Conservation (phyloP, 805 yeast species). For the Blastobotrys robertii region DNA sequence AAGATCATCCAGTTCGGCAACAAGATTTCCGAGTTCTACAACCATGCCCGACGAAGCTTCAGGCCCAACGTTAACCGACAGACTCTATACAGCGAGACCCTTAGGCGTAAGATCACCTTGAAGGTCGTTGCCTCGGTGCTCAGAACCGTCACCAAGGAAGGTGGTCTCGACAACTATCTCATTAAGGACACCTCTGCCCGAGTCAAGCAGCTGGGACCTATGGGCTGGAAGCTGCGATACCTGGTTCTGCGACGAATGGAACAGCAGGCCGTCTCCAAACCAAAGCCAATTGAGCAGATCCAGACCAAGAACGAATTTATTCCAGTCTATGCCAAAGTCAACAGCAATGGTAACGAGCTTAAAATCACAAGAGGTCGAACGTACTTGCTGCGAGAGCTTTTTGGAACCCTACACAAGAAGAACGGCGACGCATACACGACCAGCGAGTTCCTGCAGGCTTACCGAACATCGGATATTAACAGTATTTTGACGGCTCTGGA, state of each 20-base stretch:
- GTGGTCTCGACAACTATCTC: constrained; percentile 86
- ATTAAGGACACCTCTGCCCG: constrained; percentile 82
- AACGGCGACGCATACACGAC: too few relatives aligned
- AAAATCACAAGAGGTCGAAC: constrained; percentile 56
- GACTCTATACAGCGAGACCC: constrained; percentile 74
- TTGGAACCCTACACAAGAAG: not conserved
- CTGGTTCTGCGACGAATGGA: constrained; percentile 45
- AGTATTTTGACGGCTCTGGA: too few relatives aligned
- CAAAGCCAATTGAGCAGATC: constrained; percentile 29
- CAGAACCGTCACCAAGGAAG: constrained; percentile 82
- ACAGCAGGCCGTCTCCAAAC: constrained; percentile 33
- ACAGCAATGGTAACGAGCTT: constrained; percentile 34
- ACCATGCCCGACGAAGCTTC: constrained; percentile 66
- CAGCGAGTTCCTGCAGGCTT: too few relatives aligned
- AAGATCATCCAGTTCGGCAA: constrained; percentile 69
- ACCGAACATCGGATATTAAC: too few relatives aligned
- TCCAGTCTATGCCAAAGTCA: constrained; percentile 43
- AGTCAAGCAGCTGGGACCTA: constrained; percentile 82
- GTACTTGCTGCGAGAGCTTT: constrained; percentile 38
- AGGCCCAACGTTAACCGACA: constrained; percentile 71
- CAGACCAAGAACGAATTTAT: constrained; percentile 20
- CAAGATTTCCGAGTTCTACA: constrained; percentile 65
- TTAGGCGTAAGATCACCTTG: constrained; percentile 46
- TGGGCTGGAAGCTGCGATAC: constrained; percentile 86
- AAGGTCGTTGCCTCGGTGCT: constrained; percentile 72